Evolutionary conservation across 306 rosid species (phyloP), one percentile per base, ranked within the genome.

Genomic region (Cucurbita ficifolia): DNA sequence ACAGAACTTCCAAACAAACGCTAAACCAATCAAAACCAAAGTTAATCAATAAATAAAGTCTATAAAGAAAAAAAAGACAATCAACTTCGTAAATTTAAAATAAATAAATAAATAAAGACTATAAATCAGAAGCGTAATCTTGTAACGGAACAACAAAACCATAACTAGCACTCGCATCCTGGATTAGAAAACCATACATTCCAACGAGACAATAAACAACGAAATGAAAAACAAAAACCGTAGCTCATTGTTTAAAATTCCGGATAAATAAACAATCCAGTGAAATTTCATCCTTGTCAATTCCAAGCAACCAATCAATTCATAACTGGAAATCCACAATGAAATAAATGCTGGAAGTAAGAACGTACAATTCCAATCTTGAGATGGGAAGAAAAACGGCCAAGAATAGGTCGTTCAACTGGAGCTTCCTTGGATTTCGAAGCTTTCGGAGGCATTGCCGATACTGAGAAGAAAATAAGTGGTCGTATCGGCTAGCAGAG

Each of bases 361-460:
- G 29, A 22, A 70, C 56, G 64, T 86, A 92, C 96, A 52, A 92
- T 92, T 76, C 98, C 98, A 79, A 92, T 92, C 80, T 92, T 90
- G 75, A 92, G 92, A 76, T 90, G 98, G 76, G 98, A 90, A 24
- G 98, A 92, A 81, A 90, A 88, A 62, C 98, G 96, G 79, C 98
- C 96, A 17, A 92, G 76, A 82, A 90, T 83, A 72, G 92, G 82
- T 42, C 96, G 87, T 81, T 92, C 98, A 53, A 83, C 89, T 7
- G 96, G 91, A 14, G 86, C 90, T 78, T 92, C 98, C 86, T 92
- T 92, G 9, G 88, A 87, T 74, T 92, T 92, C 33, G 96, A 83
- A 57, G 96, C 62, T 82, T 92, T 92, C 2, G 98, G 96, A 82
- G 98, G 96, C 98, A 92, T 92, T 50, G 58, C 22, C 17, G 58